A percentile compares a stretch with the other conserved stretches of the same genome.
phyloP scores from a whole-genome alignment of 139 green algal genomes.

The Tetradesmus obliquus region DNA sequence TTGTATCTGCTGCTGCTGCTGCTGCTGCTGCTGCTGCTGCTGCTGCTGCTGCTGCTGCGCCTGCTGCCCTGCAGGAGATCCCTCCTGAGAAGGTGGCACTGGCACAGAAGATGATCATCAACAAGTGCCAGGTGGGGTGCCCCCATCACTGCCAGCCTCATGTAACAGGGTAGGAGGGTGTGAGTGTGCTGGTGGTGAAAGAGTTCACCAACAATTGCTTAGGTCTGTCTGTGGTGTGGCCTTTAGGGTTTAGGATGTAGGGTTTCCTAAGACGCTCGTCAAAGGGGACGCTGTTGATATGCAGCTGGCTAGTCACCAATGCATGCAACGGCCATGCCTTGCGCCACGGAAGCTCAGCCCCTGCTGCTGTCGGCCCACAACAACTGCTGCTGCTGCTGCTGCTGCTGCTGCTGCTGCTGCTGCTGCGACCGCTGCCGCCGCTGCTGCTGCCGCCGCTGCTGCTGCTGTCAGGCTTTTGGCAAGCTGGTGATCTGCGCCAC shows the following conservation, averaged over 20 bases:
- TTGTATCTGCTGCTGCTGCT: neutral
- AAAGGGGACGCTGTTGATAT: no score
- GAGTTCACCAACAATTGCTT: no score
- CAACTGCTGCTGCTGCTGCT: neutral
- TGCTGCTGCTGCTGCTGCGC: neutral
- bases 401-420: neutral
- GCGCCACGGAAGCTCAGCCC: no score
- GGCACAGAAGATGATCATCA: constrained; percentile 81
- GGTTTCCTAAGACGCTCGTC: no score
- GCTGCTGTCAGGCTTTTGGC: constrained; percentile 50
- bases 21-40: neutral
- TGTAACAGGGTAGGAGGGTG: no score
- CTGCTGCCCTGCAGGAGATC: constrained; percentile 39
- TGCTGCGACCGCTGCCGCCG: neutral
- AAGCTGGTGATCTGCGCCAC: constrained; percentile 57
- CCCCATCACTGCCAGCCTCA: no score
- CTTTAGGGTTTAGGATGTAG: no score
- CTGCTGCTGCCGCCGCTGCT: neutral
- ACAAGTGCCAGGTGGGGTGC: constrained; percentile 66
- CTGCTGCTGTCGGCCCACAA: neutral
- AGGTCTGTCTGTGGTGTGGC: no score
- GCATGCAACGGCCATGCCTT: no score
- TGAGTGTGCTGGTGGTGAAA: no score
- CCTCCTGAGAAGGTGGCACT: constrained; percentile 68
- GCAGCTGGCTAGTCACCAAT: no score